Conservation (phyloP, 2,329 filamentous ascomycete genomes). For the Xylariomycetidae sp. region DNA sequence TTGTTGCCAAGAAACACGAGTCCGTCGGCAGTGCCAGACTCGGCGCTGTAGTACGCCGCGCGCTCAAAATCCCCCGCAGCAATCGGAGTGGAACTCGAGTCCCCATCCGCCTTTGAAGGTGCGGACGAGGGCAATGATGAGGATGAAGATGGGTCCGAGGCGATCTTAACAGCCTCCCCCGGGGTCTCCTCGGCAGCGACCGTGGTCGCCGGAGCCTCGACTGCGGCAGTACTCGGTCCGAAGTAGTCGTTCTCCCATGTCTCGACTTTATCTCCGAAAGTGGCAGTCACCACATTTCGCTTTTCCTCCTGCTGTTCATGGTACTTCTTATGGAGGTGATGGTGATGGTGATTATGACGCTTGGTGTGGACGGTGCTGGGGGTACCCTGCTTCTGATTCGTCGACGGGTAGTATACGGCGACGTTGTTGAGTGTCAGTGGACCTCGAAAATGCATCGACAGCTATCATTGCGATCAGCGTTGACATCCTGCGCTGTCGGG, state of each 20-base stretch:
- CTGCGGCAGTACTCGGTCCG: slow-evolving; percentile 26
- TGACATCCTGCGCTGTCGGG: no score
- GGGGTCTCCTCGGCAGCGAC: slow-evolving; percentile 9
- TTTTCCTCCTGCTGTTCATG: slow-evolving; percentile 33
- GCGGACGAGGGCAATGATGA: slow-evolving; percentile 6
- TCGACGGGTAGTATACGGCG: slow-evolving; percentile 58
- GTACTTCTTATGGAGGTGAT: slow-evolving; percentile 43
- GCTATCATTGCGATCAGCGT: slow-evolving; percentile 35
- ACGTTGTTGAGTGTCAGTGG: slow-evolving; percentile 61
- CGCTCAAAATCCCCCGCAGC: slow-evolving; percentile 33
- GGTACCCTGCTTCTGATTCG: slow-evolving; percentile 19
- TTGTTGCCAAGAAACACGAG: slow-evolving; percentile 44
- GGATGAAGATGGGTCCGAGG: slow-evolving; percentile 5
- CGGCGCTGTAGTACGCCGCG: slow-evolving; percentile 39
- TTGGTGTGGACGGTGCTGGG: slow-evolving; percentile 24
- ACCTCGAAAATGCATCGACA: slow-evolving; percentile 68
- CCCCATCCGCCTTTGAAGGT: no score
- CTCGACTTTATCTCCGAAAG: slow-evolving; percentile 50
- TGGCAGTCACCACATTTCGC: slow-evolving; percentile 49
- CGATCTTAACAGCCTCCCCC: slow-evolving; percentile 1
- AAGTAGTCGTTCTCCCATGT: slow-evolving; percentile 54
- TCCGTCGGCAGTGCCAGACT: slow-evolving; percentile 33
- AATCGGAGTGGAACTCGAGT: slow-evolving; percentile 10
- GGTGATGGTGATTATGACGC: slow-evolving; percentile 44
- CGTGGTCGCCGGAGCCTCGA: slow-evolving; percentile 10